Conservation (phyloP, 129 eudicot genomes). For the Solidago caesia region DNA sequence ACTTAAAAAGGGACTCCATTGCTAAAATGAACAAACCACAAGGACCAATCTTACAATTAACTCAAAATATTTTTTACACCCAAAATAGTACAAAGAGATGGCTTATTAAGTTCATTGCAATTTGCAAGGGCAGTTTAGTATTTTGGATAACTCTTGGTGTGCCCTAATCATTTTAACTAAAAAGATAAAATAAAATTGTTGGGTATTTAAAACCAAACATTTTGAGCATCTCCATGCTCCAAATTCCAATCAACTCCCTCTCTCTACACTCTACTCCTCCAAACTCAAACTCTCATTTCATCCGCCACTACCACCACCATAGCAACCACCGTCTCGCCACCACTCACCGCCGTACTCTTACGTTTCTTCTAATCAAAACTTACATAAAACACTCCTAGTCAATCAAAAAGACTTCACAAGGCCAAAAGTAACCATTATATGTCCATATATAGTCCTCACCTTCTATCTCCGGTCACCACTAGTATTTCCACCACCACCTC, state of each 20-base stretch:
- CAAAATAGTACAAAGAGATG: background rate
- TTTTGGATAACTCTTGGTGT: slow-evolving; percentile 11
- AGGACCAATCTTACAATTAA: too few relatives aligned
- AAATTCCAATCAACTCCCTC: slow-evolving; percentile 28
- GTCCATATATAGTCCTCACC: background rate
- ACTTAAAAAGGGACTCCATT: too few relatives aligned
- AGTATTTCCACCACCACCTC: slow-evolving; percentile 10
- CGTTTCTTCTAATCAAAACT: slow-evolving; percentile 14
- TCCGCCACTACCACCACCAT: slow-evolving; percentile 26
- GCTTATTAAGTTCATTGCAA: background rate
- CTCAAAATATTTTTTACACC: too few relatives aligned
- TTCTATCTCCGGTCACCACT: slow-evolving; percentile 2
- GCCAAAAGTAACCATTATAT: too few relatives aligned
- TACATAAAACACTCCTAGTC: background rate
- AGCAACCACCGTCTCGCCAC: slow-evolving; percentile 11
- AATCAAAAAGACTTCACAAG: background rate
- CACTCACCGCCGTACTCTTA: slow-evolving; percentile 6
- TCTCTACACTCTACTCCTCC: background rate
- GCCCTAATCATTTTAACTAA: slow-evolving; percentile 32
- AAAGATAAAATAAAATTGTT: slow-evolving; percentile 23
- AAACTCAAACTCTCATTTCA: slow-evolving; percentile 35
- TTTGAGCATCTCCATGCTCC: slow-evolving; percentile 38
- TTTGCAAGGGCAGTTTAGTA: slow-evolving; percentile 32
- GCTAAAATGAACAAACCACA: too few relatives aligned
- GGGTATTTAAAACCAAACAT: slow-evolving; percentile 45